Evolutionary conservation across 2,329 filamentous ascomycete genomes (phyloP).

Genomic region (Akanthomyces dipterigenus): DNA sequence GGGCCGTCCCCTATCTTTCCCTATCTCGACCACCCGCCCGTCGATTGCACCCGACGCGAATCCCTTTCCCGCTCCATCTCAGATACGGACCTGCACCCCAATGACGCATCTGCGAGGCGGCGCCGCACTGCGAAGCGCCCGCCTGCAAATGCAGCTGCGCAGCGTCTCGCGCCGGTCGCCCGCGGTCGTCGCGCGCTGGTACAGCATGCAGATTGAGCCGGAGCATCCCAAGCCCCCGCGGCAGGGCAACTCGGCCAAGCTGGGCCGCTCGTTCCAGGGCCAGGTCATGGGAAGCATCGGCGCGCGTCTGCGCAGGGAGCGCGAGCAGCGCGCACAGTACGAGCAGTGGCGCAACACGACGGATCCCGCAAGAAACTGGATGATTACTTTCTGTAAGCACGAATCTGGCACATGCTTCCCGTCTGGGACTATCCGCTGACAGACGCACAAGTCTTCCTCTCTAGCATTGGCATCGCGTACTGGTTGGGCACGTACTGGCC

Average conservation of each 20-base stretch:
- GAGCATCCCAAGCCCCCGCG: constrained; percentile 25
- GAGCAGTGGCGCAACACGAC: constrained; percentile 34
- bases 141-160: constrained; percentile 10
- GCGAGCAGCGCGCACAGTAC: constrained; percentile 46
- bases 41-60: background rate
- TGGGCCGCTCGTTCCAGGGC: constrained; percentile 44
- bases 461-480: constrained; percentile 46
- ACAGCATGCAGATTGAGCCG: constrained; percentile 30
- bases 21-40: background rate
- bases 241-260: constrained; percentile 31
- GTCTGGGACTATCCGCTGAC: background rate
- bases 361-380: constrained; percentile 40
- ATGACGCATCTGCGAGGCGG: constrained; percentile 29
- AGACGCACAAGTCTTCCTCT: constrained; percentile 39
- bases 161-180: constrained; percentile 4
- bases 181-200: constrained; percentile 21
- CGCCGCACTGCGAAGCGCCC: constrained; percentile 24
- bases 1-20: background rate
- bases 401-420: background rate
- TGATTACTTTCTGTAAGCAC: constrained; percentile 47
- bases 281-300: constrained; percentile 55
- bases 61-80: background rate
- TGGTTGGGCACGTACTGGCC: constrained; percentile 52
- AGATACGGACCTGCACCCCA: background rate
- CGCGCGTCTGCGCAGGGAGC: constrained; percentile 47